A percentile compares a stretch with the other conserved stretches of the same genome.
Evolutionary conservation across 208 protist genomes (phyloP).

Genomic region (Strigomonas culicis): DNA sequence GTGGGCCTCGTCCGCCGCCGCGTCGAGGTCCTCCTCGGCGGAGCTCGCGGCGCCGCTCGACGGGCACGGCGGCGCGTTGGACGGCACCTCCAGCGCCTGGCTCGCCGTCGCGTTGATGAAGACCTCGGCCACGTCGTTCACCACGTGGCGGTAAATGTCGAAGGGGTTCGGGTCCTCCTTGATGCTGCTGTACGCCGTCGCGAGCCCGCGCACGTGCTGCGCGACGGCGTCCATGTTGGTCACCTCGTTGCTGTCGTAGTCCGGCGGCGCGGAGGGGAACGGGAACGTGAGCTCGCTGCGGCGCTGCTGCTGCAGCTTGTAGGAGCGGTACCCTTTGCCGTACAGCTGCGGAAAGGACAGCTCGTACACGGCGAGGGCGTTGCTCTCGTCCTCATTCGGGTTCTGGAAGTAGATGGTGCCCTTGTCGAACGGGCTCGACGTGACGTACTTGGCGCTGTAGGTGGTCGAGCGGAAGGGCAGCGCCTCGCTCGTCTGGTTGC

Average conservation of each 20-base stretch:
- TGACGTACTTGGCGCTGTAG: constrained; percentile 58
- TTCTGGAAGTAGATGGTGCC: constrained; percentile 71
- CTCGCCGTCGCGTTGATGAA: constrained; percentile 8
- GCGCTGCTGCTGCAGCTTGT: constrained; percentile 16
- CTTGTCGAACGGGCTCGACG: constrained; percentile 34
- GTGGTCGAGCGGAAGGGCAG: constrained; percentile 57
- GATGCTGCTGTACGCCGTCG: constrained; percentile 45
- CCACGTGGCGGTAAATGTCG: constrained; percentile 59
- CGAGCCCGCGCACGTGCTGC: constrained; percentile 64
- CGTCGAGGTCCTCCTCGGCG: background rate
- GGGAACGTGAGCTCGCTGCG: constrained; percentile 13
- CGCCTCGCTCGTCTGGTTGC: constrained; percentile 33
- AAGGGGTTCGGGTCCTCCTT: constrained; percentile 50
- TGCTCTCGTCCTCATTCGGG: constrained; percentile 26
- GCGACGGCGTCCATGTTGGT: constrained; percentile 58
- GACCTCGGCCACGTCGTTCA: constrained; percentile 27
- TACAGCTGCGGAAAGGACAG: constrained; percentile 67
- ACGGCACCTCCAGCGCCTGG: background rate
- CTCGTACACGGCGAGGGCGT: constrained; percentile 33
- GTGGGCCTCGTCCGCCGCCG: background rate
- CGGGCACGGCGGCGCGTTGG: background rate
- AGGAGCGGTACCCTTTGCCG: constrained; percentile 50
- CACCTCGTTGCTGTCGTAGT: constrained; percentile 69
- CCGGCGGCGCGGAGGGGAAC: constrained; percentile 54
- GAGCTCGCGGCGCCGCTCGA: background rate